Evolutionary conservation across 306 rosid genomes (phyloP).

Genomic region (Castanea crenata): DNA sequence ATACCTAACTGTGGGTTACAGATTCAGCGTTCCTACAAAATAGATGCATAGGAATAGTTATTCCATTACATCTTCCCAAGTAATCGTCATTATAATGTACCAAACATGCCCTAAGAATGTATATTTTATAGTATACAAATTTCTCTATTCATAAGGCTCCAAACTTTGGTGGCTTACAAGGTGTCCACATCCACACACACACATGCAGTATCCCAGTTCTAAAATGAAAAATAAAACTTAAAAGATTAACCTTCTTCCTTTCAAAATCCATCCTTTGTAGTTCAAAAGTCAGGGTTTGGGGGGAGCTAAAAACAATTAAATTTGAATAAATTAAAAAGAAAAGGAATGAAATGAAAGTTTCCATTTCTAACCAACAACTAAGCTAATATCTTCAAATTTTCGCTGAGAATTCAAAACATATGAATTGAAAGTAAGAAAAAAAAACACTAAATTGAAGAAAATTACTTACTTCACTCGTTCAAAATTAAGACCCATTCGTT

Average conservation of each 20-base stretch:
- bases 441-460: neutral
- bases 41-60: too few species aligned
- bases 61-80: too few species aligned
- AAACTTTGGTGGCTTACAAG: neutral
- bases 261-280: too few species aligned
- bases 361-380: neutral
- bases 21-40: too few species aligned
- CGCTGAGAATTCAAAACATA: neutral
- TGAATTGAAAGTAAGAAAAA: neutral
- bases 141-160: neutral
- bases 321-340: neutral
- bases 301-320: neutral
- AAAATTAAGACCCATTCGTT: slow-evolving; percentile 89
- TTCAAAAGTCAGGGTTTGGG: too few species aligned
- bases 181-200: neutral
- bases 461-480: slow-evolving; percentile 81
- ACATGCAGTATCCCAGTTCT: neutral
- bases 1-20: too few species aligned
- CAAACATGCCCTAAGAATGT: too few species aligned
- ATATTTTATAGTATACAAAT: too few species aligned
- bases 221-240: neutral
- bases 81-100: too few species aligned
- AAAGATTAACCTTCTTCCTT: neutral
- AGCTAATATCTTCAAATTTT: neutral
- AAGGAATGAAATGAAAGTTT: neutral